Conservation (phyloP, 2,329 filamentous ascomycete genomes). For the Cladorrhinum sp. region DNA sequence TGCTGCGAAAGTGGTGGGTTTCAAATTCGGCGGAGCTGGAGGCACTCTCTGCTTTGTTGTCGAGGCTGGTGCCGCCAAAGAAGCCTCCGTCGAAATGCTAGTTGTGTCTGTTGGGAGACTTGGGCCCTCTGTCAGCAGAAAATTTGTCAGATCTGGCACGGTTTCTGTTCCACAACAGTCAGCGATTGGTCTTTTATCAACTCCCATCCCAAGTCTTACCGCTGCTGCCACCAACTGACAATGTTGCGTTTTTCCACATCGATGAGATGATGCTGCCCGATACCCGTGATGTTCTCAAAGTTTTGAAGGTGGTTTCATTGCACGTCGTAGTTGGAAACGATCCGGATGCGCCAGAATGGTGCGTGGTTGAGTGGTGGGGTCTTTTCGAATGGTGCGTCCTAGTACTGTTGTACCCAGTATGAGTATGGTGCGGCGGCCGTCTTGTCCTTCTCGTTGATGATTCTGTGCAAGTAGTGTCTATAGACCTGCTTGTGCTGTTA, state of each 20-base stretch:
- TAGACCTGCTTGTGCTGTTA: slow-evolving; percentile 13
- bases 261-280: slow-evolving; percentile 4
- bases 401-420: slow-evolving; percentile 7
- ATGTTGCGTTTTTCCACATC: slow-evolving; percentile 13
- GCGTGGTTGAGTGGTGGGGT: not conserved
- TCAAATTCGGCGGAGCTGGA: not conserved
- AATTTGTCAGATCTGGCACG: not conserved
- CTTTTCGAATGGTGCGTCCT: not conserved
- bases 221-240: not conserved
- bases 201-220: slow-evolving; percentile 1
- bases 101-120: not conserved
- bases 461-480: slow-evolving; percentile 25
- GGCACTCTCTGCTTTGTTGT: not conserved
- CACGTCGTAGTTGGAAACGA: slow-evolving; percentile 16
- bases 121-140: not conserved
- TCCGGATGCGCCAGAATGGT: not conserved
- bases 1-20: not conserved
- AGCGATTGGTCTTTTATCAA: not conserved
- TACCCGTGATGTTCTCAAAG: slow-evolving; percentile 10
- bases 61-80: not conserved
- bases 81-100: not conserved
- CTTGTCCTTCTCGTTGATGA: slow-evolving; percentile 7
- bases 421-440: not conserved
- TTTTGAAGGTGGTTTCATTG: slow-evolving; percentile 26
- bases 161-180: not conserved